Evolutionary conservation across 257 asterid species (phyloP).

Genomic region (Capsicum rhomboideum): DNA sequence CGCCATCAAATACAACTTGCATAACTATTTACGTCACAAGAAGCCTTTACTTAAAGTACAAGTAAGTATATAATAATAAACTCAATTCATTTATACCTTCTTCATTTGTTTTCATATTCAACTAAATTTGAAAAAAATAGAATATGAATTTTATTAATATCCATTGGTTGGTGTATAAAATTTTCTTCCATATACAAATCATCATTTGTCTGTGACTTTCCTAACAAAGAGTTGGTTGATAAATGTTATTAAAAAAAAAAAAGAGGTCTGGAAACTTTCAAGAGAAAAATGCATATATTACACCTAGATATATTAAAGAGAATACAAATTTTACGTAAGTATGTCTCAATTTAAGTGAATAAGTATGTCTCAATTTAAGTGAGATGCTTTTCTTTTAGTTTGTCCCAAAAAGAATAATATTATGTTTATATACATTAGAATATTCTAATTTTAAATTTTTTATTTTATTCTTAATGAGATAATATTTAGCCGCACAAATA

Average conservation of each 20-base stretch:
- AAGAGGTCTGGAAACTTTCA: background rate
- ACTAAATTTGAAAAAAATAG: background rate
- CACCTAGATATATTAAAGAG: background rate
- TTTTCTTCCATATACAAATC: background rate
- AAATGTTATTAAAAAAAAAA: too few species aligned
- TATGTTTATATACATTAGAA: too few species aligned
- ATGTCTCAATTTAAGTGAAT: background rate
- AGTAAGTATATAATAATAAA: conserved; percentile 12
- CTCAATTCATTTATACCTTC: background rate
- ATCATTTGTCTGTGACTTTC: background rate
- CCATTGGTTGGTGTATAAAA: background rate
- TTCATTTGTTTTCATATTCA: background rate
- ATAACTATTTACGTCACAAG: conserved; percentile 25
- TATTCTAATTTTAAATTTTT: too few species aligned
- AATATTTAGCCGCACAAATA: too few species aligned
- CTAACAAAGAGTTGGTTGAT: too few species aligned
- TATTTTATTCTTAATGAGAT: too few species aligned
- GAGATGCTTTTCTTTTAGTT: background rate
- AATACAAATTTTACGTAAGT: too few species aligned
- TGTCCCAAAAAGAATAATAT: too few species aligned
- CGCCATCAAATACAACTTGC: conserved; percentile 20
- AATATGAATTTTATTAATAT: background rate
- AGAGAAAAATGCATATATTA: background rate
- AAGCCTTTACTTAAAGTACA: conserved; percentile 18
- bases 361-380: background rate